Conservation (phyloP, 148 eudicot genomes). For the Rhododendron henanense region DNA sequence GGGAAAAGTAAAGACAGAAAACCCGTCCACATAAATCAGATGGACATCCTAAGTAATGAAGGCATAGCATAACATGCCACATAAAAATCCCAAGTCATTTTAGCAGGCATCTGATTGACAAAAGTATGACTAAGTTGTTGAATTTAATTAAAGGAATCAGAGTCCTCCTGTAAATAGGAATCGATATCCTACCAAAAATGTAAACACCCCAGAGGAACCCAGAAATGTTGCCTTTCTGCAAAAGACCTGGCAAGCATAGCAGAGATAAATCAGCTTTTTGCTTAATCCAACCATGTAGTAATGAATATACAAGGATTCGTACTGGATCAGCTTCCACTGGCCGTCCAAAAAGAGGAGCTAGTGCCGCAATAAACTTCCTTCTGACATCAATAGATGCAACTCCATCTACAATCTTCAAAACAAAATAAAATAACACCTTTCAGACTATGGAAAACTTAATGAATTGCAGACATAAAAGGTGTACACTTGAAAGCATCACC, state of each 20-base stretch:
- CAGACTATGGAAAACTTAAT: not conserved
- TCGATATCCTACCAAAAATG: conserved; percentile 57
- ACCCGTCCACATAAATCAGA: not conserved
- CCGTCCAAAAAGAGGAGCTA: conserved; percentile 67
- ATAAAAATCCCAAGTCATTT: not conserved
- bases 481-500: not conserved
- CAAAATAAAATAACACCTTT: conserved; percentile 1
- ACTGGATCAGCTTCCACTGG: conserved; percentile 97
- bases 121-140: not conserved
- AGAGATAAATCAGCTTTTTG: conserved; percentile 11
- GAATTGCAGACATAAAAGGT: not conserved
- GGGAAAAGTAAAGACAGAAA: not conserved
- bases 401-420: conserved; percentile 66
- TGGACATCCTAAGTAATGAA: not conserved
- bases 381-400: conserved; percentile 67
- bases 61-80: not conserved
- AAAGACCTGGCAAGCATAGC: conserved; percentile 55
- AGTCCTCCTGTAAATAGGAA: not conserved
- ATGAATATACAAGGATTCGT: conserved; percentile 11
- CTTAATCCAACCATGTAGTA: conserved; percentile 5
- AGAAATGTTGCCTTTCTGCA: conserved; percentile 80
- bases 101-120: not conserved
- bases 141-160: not conserved
- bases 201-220: conserved; percentile 66
- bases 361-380: conserved; percentile 62